Base-by-base conservation (phyloP, 805 yeast genomes). In the Pachysolen tannophilus region DNA sequence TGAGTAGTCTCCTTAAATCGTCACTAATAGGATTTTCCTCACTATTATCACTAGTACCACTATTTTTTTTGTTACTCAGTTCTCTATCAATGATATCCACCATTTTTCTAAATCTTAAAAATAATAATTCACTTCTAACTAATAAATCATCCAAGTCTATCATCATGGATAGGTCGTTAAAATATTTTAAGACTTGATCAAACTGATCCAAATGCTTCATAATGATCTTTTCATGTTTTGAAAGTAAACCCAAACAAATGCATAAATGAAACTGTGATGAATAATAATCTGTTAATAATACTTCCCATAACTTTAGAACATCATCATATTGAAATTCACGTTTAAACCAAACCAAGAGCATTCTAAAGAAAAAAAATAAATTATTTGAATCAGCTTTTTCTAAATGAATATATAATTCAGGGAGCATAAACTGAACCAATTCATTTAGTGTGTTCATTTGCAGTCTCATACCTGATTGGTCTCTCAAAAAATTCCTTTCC, bases 341-440 rank as follows among this genome's bases (percentile, higher is more conserved):
- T 55, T 92, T 92, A 54, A 73, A 92, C 95, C 96, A 88, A 3
- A 92, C 97, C 26, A 92, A 63, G 11, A 92, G 61, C 97, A 92
- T 90, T 41, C 97, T 66, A 65, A 92, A 92, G 48, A 88, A 87
- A 66, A 92, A 92, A 53, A 92, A 92, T 42, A 92, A 67, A 52
- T 92, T 88, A 20, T 79, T 82, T 3, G 95, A 80, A 45, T 88
- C 96, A 49, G 95, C 86, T 52, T 79, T 77, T 35, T 76, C 88
- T 43, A 92, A 63, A 55, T 92, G 97, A 18, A 76, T 65, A 53
- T 82, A 87, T 34, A 92, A 61, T 34, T 78, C 69, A 1, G 98
- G 98, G 30, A 87, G 61, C 92, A 90, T 82, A 43, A 92, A 76
- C 46, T 83, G 94, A n/a, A 83, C 82, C 26, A 92, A 61, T 41